Conservation (phyloP, 805 yeast genomes). For the Yarrowia yakushimensis region DNA sequence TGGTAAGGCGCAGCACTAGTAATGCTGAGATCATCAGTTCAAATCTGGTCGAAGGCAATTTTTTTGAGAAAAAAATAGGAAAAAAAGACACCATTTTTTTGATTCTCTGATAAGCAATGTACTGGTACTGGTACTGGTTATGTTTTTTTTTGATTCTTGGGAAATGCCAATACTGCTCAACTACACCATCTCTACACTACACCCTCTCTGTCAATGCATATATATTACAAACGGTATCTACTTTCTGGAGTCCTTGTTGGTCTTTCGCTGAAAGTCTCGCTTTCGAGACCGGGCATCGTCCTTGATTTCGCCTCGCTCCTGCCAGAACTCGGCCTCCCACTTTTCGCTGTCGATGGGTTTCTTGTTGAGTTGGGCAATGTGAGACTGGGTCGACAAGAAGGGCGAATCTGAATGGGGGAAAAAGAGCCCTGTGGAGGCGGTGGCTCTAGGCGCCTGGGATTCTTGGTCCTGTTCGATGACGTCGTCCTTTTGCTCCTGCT, state of each 20-base stretch:
- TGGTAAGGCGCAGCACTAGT: constrained; percentile 25
- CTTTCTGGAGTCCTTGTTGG: constrained; percentile 43
- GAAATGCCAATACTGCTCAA: too few species aligned
- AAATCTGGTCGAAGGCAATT: constrained; percentile 22
- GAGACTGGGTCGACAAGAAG: constrained; percentile 80
- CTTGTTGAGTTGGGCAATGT: constrained; percentile 52
- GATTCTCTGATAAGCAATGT: too few species aligned
- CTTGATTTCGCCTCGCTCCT: constrained; percentile 73
- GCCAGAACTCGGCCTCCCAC: constrained; percentile 80
- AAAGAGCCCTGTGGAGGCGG: constrained; percentile 46
- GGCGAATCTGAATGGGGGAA: constrained; percentile 85
- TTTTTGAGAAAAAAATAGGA: background rate
- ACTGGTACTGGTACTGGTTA: too few species aligned
- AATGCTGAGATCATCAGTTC: constrained; percentile 23
- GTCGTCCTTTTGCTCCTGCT: too few species aligned
- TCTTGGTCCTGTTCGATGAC: background rate
- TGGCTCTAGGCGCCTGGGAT: background rate
- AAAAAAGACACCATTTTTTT: too few species aligned
- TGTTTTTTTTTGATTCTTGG: too few species aligned
- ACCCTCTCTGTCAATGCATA: too few species aligned
- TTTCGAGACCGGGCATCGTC: constrained; percentile 69
- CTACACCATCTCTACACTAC: too few species aligned
- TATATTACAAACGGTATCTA: background rate
- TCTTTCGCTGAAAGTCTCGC: constrained; percentile 65
- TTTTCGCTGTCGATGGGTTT: constrained; percentile 36